Evolutionary conservation across 495 filamentous ascomycete genomes (phyloP).

Genomic region (Trichocladium antarcticum): DNA sequence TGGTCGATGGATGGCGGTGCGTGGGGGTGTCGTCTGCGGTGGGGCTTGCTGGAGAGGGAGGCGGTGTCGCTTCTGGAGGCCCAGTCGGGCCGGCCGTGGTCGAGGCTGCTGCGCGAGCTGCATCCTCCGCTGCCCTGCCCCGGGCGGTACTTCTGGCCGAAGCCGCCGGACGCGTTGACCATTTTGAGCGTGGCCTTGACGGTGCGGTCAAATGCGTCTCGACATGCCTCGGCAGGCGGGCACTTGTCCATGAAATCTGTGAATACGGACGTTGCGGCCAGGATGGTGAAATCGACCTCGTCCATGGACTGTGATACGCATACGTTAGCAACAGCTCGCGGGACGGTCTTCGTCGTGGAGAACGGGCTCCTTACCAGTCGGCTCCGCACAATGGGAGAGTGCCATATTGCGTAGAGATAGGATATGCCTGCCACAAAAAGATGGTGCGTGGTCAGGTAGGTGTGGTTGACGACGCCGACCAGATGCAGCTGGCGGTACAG

Average conservation of each 20-base stretch:
- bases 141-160: constrained; percentile 38
- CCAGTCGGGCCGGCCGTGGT: constrained; percentile 26
- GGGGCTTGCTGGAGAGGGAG: constrained; percentile 5
- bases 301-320: constrained; percentile 59
- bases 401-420: constrained; percentile 95
- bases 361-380: constrained; percentile 51
- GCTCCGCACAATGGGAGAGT: constrained; percentile 76
- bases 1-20: constrained; percentile 11
- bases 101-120: constrained; percentile 9
- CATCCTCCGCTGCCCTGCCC: neutral
- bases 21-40: constrained; percentile 14
- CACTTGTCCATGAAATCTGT: constrained; percentile 35
- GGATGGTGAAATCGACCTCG: constrained; percentile 89
- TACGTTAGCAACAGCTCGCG: constrained; percentile 24
- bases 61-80: constrained; percentile 11
- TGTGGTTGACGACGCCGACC: constrained; percentile 84
- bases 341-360: neutral
- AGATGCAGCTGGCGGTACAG: constrained; percentile 85
- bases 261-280: constrained; percentile 66
- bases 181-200: constrained; percentile 90
- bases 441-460: constrained; percentile 92
- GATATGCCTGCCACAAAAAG: constrained; percentile 96
- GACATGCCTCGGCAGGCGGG: constrained; percentile 51
- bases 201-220: constrained; percentile 91
- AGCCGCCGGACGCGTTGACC: constrained; percentile 73